Conservation (phyloP, 1,284 basidiomycete genomes). For the Fomitopsis palustris region DNA sequence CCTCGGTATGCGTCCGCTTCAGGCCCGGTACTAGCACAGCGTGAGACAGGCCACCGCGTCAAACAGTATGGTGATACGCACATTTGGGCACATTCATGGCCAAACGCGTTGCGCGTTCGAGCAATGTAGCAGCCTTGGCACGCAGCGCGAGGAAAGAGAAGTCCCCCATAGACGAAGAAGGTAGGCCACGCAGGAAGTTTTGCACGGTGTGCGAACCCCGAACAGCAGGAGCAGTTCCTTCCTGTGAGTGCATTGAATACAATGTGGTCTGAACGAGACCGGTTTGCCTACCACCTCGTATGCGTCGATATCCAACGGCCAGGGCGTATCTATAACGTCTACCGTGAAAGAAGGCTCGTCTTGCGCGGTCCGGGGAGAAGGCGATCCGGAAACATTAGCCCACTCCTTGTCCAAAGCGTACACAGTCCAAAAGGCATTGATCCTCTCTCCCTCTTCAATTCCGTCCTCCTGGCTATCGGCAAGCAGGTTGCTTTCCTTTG, state of each 20-base stretch:
- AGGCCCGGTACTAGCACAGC: not conserved
- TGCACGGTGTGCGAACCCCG: slow-evolving; percentile 26
- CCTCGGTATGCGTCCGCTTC: slow-evolving; percentile 20
- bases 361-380: slow-evolving; percentile 27
- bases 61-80: not conserved
- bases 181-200: slow-evolving; percentile 27
- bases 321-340: slow-evolving; percentile 36
- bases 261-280: not conserved
- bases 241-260: too few relatives aligned
- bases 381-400: slow-evolving; percentile 33
- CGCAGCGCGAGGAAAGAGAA: slow-evolving; percentile 23
- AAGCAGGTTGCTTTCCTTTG: not conserved
- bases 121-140: slow-evolving; percentile 36
- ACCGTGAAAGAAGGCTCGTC: slow-evolving; percentile 26
- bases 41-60: not conserved
- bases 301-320: slow-evolving; percentile 36
- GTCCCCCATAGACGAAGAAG: slow-evolving; percentile 19
- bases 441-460: slow-evolving; percentile 41
- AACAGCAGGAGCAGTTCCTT: slow-evolving; percentile 3
- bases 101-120: slow-evolving; percentile 22
- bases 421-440: slow-evolving; percentile 45
- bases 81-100: slow-evolving; percentile 16
- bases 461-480: slow-evolving; percentile 32
- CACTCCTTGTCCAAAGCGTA: slow-evolving; percentile 40
- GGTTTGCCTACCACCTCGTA: slow-evolving; percentile 20